Evolutionary conservation across 208 protist genomes (phyloP), one percentile per base, ranked within the genome.

Genomic region (Acanthamoeba royreba): DNA sequence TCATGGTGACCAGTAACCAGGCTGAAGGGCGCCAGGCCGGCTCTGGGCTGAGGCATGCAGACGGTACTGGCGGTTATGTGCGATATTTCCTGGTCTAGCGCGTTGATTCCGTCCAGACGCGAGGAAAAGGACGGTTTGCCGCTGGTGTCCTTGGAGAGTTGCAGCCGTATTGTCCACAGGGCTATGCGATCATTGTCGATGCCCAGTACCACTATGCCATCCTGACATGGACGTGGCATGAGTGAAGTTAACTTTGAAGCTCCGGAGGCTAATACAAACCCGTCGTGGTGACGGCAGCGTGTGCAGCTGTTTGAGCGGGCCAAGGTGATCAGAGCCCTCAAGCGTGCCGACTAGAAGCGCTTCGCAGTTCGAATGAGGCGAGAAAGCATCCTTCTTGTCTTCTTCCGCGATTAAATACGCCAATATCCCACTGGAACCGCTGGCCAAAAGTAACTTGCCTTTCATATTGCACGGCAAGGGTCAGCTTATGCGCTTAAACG

Each of bases 1-100:
- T 89, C 83, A 35, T 58, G 49, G 55, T 89, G 83, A 4, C 83
- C 83, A 42, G 83, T 89, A 38, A 89, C 52, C 19, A 89, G 55
- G 13, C 9, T 45, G 55, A 89, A 89, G 69, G 15, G 40, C 1
- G 69, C 11, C n/a, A n/a, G n/a, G n/a, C n/a, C n/a, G n/a, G n/a
- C n/a, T n/a, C n/a, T n/a, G 38, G 69, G 22, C 22, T 49, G 69
- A n/a, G 69, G 69, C 38, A 42, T 81, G 69, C 38, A 47, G 8
- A 47, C 38, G 38, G 11, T 7, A 42, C 69, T 81, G 33, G 69
- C 69, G 38, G 69, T 81, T 33, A 81, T 81, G 69, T 42, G 69
- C 11, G 69, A 25, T 22, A 81, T 5, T 9, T 42, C 69, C 40
- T 35, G 8, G 1, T 81, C 69, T 11, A 81, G 69, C 2, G 69